These are phyloP conservation scores for Cornus controversa DNA, from an alignment of 148 eudicot species.

Conservation along the genomic window DNA sequence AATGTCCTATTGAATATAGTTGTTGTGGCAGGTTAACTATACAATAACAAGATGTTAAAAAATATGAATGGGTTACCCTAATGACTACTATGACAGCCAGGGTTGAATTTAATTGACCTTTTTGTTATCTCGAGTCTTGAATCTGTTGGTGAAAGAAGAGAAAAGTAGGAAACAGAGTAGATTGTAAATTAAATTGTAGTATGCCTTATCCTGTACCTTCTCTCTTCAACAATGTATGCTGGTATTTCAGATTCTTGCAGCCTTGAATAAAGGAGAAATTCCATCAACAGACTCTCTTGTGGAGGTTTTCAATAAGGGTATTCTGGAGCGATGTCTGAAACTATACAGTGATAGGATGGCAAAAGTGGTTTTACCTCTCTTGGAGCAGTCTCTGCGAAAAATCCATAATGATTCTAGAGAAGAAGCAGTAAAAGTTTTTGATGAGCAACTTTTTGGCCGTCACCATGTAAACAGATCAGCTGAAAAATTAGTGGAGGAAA, in stretches of 20 bases:
- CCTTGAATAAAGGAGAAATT: slow-evolving; percentile 97
- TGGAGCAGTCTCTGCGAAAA: slow-evolving; percentile 47
- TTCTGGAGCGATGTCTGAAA: slow-evolving; percentile 81
- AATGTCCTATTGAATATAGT: too few relatives aligned
- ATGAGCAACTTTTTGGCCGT: slow-evolving; percentile 90
- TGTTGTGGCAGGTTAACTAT: too few relatives aligned
- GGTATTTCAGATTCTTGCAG: slow-evolving; percentile 80
- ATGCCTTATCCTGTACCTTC: background rate
- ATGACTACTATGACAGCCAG: too few relatives aligned
- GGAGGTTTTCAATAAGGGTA: slow-evolving; percentile 90
- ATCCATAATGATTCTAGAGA: slow-evolving; percentile 62
- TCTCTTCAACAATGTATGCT: slow-evolving; percentile 1
- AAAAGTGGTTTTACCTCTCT: slow-evolving; percentile 49
- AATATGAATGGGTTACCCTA: too few relatives aligned
- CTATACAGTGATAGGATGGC: slow-evolving; percentile 69
- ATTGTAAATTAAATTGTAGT: background rate
- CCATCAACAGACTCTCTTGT: slow-evolving; percentile 97
- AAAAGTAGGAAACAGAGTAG: too few relatives aligned
- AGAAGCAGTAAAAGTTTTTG: slow-evolving; percentile 62
- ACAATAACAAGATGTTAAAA: too few relatives aligned
- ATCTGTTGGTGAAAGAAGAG: too few relatives aligned
- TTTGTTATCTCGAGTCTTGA: too few relatives aligned
- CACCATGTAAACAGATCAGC: slow-evolving; percentile 90
- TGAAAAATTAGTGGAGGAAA: slow-evolving; percentile 70
- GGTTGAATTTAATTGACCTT: too few relatives aligned